Evolutionary conservation across 2,329 filamentous ascomycete genomes (phyloP), one percentile per base, ranked within the genome.

Genomic region (Septoria petroselini): DNA sequence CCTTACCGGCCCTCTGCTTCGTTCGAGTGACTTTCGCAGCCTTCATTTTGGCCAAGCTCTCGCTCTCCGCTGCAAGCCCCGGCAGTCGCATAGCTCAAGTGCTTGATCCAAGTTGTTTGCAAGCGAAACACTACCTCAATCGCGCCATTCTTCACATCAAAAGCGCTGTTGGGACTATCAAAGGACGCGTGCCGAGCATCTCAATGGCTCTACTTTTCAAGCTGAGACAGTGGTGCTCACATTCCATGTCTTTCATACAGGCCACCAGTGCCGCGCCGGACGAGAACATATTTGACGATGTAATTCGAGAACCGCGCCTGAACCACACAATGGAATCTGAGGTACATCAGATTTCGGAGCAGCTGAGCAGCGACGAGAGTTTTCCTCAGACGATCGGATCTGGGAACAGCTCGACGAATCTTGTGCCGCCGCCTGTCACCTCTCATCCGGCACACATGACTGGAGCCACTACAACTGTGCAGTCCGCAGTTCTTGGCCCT

Each of bases 41-140:
- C 2, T 83, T 89, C 15, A 80, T 86, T 25, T 72, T 89, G 30
- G 84, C 88, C 65, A 89, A 88, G 67, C 78, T 90, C 54, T 85
- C 84, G 68, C 83, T 86, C 41, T 80, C 83, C 7, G 81, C 84
- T 3, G 79, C 79, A 1, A 76, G 78, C 11, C 78, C 83, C 0
- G 77, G 78, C 33, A 84, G 80, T 12, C 82, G 84, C 58, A 76
- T 91, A 1, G 82, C 82, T n/a, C 79, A 79, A 52, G 78, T 90
- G 14, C 83, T 91, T 55, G 76, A 82, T 57, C 80, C 80, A 55
- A 78, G 84, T 47, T 77, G 83, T 57, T 78, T 91, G 70, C 82
- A 83, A 52, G 71, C 79, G 12, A 77, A 82, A 56, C 73, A 79
- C 46, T 85, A 88, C 63, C 74, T 94, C 2, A 83, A 88, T 55